These are phyloP conservation scores for Tetrapyrgos nigripes DNA, from an alignment of 1,284 basidiomycete genomes.

Conservation along the genomic window DNA sequence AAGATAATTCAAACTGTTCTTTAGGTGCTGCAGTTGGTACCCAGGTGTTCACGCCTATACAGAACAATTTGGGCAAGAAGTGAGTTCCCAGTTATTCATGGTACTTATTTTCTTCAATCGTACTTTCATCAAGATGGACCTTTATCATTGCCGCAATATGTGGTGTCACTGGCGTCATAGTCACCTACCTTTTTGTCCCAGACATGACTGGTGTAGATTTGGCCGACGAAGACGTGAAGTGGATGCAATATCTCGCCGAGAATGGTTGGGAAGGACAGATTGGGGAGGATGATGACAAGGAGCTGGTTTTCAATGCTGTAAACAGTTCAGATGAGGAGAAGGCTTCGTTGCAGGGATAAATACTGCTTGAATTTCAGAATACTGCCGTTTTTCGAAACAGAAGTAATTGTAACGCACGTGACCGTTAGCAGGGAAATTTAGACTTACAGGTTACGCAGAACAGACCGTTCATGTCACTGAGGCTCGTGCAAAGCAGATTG, in stretches of 20 bases:
- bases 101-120: background rate
- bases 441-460: too few relatives aligned
- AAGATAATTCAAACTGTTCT: background rate
- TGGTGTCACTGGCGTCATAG: conserved; percentile 64
- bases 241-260: conserved; percentile 62
- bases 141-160: conserved; percentile 78
- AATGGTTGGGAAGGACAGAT: conserved; percentile 74
- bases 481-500: too few relatives aligned
- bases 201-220: conserved; percentile 75
- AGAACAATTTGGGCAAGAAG: conserved; percentile 69
- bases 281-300: conserved; percentile 59
- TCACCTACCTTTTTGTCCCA: conserved; percentile 74
- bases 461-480: too few relatives aligned
- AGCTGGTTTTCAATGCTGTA: conserved; percentile 25
- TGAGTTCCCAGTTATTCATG: conserved; percentile 30
- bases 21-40: conserved; percentile 74
- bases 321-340: background rate
- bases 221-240: conserved; percentile 70
- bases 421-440: too few relatives aligned
- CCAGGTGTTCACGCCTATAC: conserved; percentile 80
- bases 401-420: too few relatives aligned
- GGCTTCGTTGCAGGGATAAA: background rate
- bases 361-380: too few relatives aligned
- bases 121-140: conserved; percentile 55
- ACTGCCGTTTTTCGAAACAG: too few relatives aligned